Evolutionary conservation across 805 yeast species (phyloP), one percentile per base, ranked within the genome.

Genomic region (Komagataella populi): DNA sequence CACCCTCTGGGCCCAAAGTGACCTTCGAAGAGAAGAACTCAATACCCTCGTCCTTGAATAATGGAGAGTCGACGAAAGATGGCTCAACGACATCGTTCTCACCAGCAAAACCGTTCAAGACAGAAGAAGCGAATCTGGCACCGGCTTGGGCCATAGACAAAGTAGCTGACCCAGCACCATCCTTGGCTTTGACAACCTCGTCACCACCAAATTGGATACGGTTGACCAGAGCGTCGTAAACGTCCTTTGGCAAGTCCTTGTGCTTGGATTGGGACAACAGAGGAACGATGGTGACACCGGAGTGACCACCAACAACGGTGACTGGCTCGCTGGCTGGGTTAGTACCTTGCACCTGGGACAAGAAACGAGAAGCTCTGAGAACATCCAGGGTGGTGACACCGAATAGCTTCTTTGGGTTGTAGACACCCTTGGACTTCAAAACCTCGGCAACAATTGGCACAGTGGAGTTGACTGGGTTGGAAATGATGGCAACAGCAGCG

Each of bases 401-500:
- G 63, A 89, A 89, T 66, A 89, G 75, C 70, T 83, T 85, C 78
- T 84, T 81, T 67, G 95, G 91, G 81, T 90, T 81, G 81, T 85
- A 90, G 55, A 82, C 90, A 61, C 90, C 90, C 71, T 79, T 78
- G 60, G 82, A 73, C 77, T 87, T 87, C 69, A 86, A 76, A 51
- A 87, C 95, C 76, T 90, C 96, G 55, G 95, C 88, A 53, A 87
- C 96, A 70, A 89, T 89, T 67, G 97, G 96, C 30, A 89, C 97
- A 51, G 96, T 90, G 54, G 96, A 89, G 83, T 89, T 89, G 69
- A 89, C 96, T 51, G 97, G 97, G 84, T 89, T 89, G 57, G 96
- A 83, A 65, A 89, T 89, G 64, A 89, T 79, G 59, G 76, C 77
- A 51, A 89, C 71, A 50, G 87, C 81, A 55, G 96, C 96, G 60